Base-by-base conservation (phyloP, 805 yeast genomes). In the Pichia membranifaciens region DNA sequence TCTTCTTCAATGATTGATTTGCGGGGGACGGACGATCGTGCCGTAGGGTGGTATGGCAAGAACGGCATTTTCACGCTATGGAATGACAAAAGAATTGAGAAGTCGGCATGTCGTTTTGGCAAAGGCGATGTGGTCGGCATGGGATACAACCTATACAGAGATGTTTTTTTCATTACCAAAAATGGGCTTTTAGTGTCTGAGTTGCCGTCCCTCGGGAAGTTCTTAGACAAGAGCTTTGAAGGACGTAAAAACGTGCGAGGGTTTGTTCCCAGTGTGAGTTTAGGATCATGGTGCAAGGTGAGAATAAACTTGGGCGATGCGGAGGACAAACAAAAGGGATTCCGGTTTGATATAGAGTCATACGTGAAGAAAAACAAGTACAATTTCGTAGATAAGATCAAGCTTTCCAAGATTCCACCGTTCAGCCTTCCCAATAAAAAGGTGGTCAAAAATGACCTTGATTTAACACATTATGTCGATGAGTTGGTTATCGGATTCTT, bases 91-190 rank as follows among this genome's bases (percentile, higher is more conserved):
- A 38, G 49, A 3, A 64, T 69, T 15, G 68, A 67, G 38, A 67
- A 64, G 21, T 72, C 67, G 43, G 71, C 71, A 2, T 71, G 74
- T 36, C 65, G 60, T 28, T 82, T 75, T 60, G 77, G 81, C 0
- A 59, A 66, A 32, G 74, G 74, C 20, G 96, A 88, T 62, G 70
- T 76, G 2, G 73, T 90, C 52, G 97, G 97, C 0, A 84, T 90
- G 63, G 96, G 96, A 4, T 73, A 88, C 21, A 84, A 89, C 66
- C 84, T 78, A 55, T 69, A 75, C 15, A 77, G 76, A 36, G 74
- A 78, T 37, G 66, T 80, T 0, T 73, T 87, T 2, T 90, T 89
- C 56, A 78, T 79, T 53, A 89, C 96, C 0, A 82, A 85, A 60
- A 89, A 90, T 64, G 97, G 96, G 2, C 72, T 85, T 3, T 67